These are phyloP conservation scores for Drechslerella stenobrocha DNA, from an alignment of 2,329 filamentous ascomycete species.

Conservation along the genomic window DNA sequence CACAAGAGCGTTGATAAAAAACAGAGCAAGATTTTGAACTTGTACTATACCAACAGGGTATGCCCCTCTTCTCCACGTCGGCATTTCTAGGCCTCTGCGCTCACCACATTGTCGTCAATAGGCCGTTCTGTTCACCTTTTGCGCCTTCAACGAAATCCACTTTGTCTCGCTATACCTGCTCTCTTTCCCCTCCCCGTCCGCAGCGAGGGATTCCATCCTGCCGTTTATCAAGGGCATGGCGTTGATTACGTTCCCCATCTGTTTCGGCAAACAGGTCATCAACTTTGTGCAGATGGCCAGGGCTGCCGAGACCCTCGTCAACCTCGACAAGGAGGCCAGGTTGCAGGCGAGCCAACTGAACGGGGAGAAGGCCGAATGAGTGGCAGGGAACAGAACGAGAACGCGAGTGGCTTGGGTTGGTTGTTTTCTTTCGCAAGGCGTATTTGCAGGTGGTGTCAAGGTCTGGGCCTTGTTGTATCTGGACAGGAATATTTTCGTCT, in stretches of 20 bases:
- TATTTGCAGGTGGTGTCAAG: not conserved
- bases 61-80: conserved; percentile 53
- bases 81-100: not conserved
- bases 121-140: conserved; percentile 89
- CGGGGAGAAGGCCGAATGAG: conserved; percentile 40
- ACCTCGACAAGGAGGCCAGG: conserved; percentile 77
- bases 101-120: conserved; percentile 55
- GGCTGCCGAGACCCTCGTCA: conserved; percentile 86
- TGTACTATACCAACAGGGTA: conserved; percentile 98
- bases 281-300: conserved; percentile 94
- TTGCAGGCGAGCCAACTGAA: conserved; percentile 53
- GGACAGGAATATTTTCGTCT: conserved; percentile 16
- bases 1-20: conserved; percentile 93
- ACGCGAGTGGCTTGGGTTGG: conserved; percentile 1
- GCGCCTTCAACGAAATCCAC: conserved; percentile 89
- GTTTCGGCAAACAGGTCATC: conserved; percentile 89
- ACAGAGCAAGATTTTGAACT: conserved; percentile 83
- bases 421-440: not conserved
- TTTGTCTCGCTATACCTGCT: conserved; percentile 98
- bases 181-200: conserved; percentile 82
- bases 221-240: conserved; percentile 63
- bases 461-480: conserved; percentile 18
- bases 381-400: not conserved
- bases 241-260: conserved; percentile 77
- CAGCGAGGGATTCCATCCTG: conserved; percentile 67